Conservation (phyloP, 78 protist species). For the Dictyostelium citrinum region DNA sequence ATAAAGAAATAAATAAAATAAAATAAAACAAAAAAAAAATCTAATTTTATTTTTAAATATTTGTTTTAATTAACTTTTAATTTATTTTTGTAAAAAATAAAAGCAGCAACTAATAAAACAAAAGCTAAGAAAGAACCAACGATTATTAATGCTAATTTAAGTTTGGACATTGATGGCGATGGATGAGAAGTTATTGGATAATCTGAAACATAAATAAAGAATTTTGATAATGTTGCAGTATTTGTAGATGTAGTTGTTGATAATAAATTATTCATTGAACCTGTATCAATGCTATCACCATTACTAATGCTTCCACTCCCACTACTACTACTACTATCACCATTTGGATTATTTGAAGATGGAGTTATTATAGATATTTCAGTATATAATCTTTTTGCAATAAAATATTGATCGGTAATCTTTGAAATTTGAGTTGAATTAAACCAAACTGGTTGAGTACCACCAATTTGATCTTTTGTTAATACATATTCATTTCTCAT, state of each 20-base stretch:
- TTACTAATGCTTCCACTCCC: neutral
- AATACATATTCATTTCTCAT: neutral
- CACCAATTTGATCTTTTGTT: neutral
- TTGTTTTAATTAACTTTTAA: neutral
- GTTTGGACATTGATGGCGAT: neutral
- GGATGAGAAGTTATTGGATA: neutral
- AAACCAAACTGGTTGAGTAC: neutral
- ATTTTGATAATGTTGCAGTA: neutral
- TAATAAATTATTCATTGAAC: neutral
- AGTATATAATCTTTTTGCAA: conserved; percentile 38
- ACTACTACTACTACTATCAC: neutral
- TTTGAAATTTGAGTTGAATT: conserved; percentile 19
- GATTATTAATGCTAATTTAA: neutral
- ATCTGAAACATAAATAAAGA: conserved; percentile 2
- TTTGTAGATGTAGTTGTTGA: neutral
- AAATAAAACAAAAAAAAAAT: no score
- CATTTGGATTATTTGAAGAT: neutral
- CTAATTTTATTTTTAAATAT: no score
- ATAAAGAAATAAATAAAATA: no score
- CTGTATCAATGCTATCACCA: neutral
- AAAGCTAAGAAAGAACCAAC: neutral
- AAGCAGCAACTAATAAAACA: neutral
- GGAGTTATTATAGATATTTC: conserved; percentile 12
- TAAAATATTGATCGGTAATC: conserved; percentile 2
- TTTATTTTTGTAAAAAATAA: neutral